Percentiles rank a stretch among this genome's conserved stretches.
phyloP scores from a whole-genome alignment of 1,284 basidiomycete genomes.

The Cutaneotrichosporon spelunceum region DNA sequence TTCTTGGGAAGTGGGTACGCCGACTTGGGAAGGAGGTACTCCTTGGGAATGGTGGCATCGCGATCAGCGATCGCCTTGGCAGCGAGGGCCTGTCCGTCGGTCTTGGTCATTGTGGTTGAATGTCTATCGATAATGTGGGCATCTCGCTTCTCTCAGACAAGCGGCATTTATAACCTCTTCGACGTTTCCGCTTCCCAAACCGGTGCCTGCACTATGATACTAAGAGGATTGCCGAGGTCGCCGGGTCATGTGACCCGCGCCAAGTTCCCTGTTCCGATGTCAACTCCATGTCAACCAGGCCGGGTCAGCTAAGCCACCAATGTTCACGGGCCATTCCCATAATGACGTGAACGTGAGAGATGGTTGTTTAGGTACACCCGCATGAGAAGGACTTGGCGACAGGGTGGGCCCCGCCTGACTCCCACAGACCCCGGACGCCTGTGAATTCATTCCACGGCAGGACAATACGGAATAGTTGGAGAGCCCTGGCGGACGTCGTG shows the following conservation, averaged over 20 bases:
- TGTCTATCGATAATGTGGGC: neutral
- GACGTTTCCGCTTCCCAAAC: neutral
- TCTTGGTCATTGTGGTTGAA: neutral
- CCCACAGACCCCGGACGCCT: no score
- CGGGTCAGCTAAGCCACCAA: neutral
- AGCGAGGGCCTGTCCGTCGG: neutral
- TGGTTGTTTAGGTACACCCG: neutral
- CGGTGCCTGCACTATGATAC: neutral
- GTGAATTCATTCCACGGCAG: no score
- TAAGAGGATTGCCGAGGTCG: neutral
- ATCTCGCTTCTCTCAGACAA: neutral
- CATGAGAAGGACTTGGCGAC: no score
- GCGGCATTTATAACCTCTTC: neutral
- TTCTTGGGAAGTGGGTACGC: slow-evolving; percentile 10
- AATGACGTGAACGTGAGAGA: neutral
- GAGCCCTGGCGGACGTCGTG: no score
- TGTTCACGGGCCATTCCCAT: neutral
- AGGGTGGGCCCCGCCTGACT: no score
- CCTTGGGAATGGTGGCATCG: slow-evolving; percentile 19
- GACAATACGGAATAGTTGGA: neutral
- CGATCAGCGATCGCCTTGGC: slow-evolving; percentile 4
- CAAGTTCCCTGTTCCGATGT: neutral
- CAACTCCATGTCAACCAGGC: neutral
- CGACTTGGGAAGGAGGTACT: slow-evolving; percentile 15
- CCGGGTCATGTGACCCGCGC: neutral